Conservation (phyloP, 169 alveolate genomes). For the Toxoplasma gondii region DNA sequence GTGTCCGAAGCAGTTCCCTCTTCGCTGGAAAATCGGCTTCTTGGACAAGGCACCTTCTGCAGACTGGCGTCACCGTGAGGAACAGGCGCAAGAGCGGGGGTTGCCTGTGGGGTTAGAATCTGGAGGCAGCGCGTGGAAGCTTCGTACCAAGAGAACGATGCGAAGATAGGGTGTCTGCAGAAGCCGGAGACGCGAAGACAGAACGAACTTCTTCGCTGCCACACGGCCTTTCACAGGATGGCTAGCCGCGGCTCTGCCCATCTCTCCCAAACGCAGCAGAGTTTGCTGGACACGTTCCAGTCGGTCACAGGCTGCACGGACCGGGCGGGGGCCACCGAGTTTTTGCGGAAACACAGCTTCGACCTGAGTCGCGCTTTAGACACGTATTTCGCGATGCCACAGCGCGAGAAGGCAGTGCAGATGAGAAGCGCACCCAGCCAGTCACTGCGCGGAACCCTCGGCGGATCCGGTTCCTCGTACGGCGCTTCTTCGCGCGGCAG, state of each 20-base stretch:
- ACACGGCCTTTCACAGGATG: not conserved
- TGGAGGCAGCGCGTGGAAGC: too few relatives aligned
- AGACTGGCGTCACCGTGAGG: too few relatives aligned
- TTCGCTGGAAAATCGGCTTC: too few relatives aligned
- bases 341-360: conserved; percentile 48
- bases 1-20: too few relatives aligned
- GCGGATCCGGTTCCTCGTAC: not conserved
- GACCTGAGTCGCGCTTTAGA: conserved; percentile 21
- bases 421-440: not conserved
- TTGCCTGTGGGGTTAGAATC: too few relatives aligned
- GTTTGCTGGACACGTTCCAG: not conserved
- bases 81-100: too few relatives aligned
- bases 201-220: too few relatives aligned
- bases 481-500: not conserved
- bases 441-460: not conserved
- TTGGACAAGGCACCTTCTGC: too few relatives aligned
- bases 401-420: not conserved
- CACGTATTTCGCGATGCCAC: not conserved
- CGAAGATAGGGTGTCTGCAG: too few relatives aligned
- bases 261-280: not conserved
- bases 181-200: too few relatives aligned
- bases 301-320: conserved; percentile 42
- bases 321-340: conserved; percentile 9
- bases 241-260: not conserved
- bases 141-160: too few relatives aligned